Base-by-base conservation (phyloP, 192 early-diverging fungal species). In the Spinellus fusiger region DNA sequence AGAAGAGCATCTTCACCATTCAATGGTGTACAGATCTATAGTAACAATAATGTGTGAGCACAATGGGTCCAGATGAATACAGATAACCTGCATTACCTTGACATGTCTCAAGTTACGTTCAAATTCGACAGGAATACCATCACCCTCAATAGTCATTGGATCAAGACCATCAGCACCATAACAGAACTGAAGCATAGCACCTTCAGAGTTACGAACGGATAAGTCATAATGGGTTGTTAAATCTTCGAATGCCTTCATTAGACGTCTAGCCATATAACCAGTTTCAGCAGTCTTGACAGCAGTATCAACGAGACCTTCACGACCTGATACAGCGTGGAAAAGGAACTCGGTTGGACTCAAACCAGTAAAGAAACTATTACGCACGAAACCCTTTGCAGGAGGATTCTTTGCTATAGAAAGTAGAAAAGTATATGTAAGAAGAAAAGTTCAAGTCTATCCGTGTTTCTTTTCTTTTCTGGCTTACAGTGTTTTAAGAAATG, bases 201-300 rank as follows among this genome's bases (percentile, higher is more conserved):
- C 95, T 29, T 84, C 86, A 31, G 97, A 90, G 71, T 93, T 90
- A 35, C 97, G 83, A 16, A 99, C 97, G 0, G 95, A 95, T 31
- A 83, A 75, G 79, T 99, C 97, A 62, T 99, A 99, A 69, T 96
- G 93, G 22, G 88, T 86, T 0, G 85, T 87, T 75, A 98, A 71
- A 74, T 99, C 97, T 76, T 99, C 97, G 26, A 99, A 81, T 8
- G 94, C 94, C 73, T 98, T 98, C 89, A 94, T 93, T 34, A 99
- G 77, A 71, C 94, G 91, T 49, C 94, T 82, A 71, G 92, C 90
- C 94, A 96, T 97, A 73, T 97, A 97, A 46, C 97, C 97, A 4
- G 97, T 99, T 78, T 99, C 97, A 23, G 97, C 97, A 50, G 97
- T 99, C 68, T 99, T 99, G 70, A 99, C 97, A 49, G 97, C 97